Percentiles rank a stretch among this genome's conserved stretches.
These are phyloP conservation scores for Vitis rupestris DNA, from an alignment of 164 flowering plant genomes.

Conservation along the genomic window DNA sequence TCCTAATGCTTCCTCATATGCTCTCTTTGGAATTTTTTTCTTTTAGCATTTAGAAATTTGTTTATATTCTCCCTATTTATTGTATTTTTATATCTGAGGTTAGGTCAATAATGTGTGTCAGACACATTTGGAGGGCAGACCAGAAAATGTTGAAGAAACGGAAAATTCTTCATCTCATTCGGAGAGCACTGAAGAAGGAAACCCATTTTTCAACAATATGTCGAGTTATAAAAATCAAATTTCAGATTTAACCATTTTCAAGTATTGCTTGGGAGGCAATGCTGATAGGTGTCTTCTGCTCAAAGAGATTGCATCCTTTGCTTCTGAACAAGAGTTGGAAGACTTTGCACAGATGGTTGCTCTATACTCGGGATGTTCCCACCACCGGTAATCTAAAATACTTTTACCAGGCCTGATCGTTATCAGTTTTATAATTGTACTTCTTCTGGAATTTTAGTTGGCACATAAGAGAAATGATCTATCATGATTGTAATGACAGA, in stretches of 20 bases:
- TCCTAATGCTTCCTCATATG: background rate
- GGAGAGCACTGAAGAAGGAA: constrained; percentile 57
- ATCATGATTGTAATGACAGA: background rate
- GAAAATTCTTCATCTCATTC: constrained; percentile 55
- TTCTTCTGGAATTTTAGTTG: background rate
- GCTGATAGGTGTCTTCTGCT: constrained; percentile 68
- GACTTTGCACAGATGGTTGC: constrained; percentile 77
- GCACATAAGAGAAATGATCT: background rate
- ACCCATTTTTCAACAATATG: constrained; percentile 28
- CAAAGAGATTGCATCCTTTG: constrained; percentile 57
- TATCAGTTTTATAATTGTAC: background rate
- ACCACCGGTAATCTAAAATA: constrained; percentile 57
- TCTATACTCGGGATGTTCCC: constrained; percentile 78
- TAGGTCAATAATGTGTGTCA: constrained; percentile 42
- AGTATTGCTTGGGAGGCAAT: constrained; percentile 72
- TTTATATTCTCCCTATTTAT: background rate
- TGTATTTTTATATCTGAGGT: background rate
- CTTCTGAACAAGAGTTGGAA: constrained; percentile 53
- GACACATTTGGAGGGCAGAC: constrained; percentile 24
- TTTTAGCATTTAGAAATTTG: background rate
- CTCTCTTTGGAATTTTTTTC: background rate
- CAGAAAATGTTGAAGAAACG: constrained; percentile 39
- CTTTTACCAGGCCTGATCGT: background rate
- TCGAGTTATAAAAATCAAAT: constrained; percentile 32
- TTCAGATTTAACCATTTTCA: constrained; percentile 68